Conservation (phyloP, 305 asterid genomes). For the Caryopteris hybrid region DNA sequence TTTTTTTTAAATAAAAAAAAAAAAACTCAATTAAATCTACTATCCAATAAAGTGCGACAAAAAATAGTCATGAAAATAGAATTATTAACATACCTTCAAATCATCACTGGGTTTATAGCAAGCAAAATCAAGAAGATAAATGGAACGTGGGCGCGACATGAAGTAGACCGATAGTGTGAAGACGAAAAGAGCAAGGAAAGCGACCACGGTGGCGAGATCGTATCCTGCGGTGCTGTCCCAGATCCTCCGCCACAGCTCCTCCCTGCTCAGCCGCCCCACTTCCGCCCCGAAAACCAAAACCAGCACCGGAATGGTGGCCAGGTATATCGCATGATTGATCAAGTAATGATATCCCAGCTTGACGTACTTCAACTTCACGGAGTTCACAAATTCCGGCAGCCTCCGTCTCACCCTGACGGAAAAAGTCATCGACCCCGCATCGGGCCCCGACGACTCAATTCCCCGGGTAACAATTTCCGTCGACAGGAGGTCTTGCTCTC, state of each 20-base stretch:
- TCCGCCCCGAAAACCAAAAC: conserved; percentile 69
- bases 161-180: conserved; percentile 62
- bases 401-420: conserved; percentile 75
- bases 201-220: conserved; percentile 60
- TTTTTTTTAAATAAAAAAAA: too few species aligned
- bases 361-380: conserved; percentile 87
- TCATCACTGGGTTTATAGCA: conserved; percentile 82
- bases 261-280: conserved; percentile 66
- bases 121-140: conserved; percentile 82
- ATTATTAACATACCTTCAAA: conserved; percentile 51
- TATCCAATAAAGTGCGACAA: not conserved
- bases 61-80: not conserved
- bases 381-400: conserved; percentile 82
- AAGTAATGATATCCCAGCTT: conserved; percentile 88
- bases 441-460: conserved; percentile 61
- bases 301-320: conserved; percentile 68
- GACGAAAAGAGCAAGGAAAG: conserved; percentile 48
- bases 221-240: conserved; percentile 68
- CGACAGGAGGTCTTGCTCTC: conserved; percentile 68
- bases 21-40: too few species aligned
- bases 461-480: conserved; percentile 86
- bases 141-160: conserved; percentile 68
- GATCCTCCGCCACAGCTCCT: conserved; percentile 69
- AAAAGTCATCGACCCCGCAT: conserved; percentile 68
- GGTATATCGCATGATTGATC: conserved; percentile 64